These are phyloP conservation scores for Eustoma russellianum DNA, from an alignment of 257 asterid species.

Conservation along the genomic window DNA sequence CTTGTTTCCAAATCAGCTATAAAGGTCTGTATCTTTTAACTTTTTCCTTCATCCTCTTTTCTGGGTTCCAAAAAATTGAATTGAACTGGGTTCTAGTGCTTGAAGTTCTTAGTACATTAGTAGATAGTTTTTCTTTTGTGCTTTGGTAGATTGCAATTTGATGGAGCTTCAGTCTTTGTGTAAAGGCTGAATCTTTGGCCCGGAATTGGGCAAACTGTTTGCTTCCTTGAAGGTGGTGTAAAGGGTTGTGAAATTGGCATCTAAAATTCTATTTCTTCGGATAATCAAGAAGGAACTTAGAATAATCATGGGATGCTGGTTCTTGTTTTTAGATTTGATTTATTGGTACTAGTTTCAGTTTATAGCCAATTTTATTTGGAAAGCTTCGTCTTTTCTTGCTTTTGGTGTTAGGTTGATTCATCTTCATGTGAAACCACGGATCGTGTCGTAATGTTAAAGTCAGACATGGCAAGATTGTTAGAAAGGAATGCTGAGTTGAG, in stretches of 20 bases:
- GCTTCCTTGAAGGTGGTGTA: background rate
- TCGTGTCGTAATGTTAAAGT: slow-evolving; percentile 35
- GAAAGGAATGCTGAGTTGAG: slow-evolving; percentile 46
- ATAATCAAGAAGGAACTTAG: background rate
- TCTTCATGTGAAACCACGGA: slow-evolving; percentile 47
- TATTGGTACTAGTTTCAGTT: background rate
- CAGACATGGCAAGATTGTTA: slow-evolving; percentile 35
- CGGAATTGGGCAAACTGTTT: background rate
- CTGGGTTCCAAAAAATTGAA: background rate
- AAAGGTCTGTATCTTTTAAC: slow-evolving; percentile 26
- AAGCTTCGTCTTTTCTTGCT: slow-evolving; percentile 10
- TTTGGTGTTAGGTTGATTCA: slow-evolving; percentile 38
- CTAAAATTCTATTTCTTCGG: background rate
- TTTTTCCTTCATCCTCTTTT: background rate
- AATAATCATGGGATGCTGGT: background rate
- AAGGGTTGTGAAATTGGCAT: background rate
- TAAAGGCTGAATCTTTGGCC: background rate
- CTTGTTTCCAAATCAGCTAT: slow-evolving; percentile 22
- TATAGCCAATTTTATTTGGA: slow-evolving; percentile 1
- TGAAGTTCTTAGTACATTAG: background rate
- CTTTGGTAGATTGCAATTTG: background rate
- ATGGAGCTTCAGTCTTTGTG: background rate
- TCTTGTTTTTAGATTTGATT: background rate
- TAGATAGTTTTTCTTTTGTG: background rate
- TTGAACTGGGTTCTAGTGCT: background rate